Base-by-base conservation (phyloP, 78 protist species). In the Dictyostelium purpureum region DNA sequence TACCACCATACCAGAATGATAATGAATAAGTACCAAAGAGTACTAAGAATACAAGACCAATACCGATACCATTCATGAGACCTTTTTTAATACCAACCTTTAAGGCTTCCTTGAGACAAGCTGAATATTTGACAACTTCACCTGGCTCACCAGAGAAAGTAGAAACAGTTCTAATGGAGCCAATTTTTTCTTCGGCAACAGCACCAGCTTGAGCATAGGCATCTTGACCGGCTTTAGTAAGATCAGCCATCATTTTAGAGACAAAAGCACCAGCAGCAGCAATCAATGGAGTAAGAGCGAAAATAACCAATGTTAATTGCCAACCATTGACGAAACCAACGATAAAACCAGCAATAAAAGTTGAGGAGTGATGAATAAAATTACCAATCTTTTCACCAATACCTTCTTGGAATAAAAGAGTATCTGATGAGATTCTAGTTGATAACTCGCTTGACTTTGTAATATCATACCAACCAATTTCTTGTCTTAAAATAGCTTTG, bases 171-270 rank as follows among this genome's bases (percentile, higher is more conserved):
- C 97, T 92, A 66, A 96, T 79, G 2, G 78, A 31, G 6, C 87
- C 83, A 47, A 96, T 76, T 51, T 61, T 82, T 81, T 96, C 95
- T 35, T 94, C 89, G 19, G 96, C 96, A 35, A 90, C 77, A 38
- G 77, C 87, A 56, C 96, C 97, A 1, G 97, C 97, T 19, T 81
- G 63, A 18, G 95, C 95, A 57, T 90, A 94, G 38, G 89, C 79
- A 26, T 87, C 88, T 45, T 73, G 85, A 47, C 91, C 94, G 75
- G 59, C 80, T 79, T 82, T 67, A 9, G 89, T 71, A 33, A 79
- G 38, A 11, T 71, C 63, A 35, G 88, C 38, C 88, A 71, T 67
- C 79, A 91, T 59, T 57, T 69, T 69, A 5, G 81, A 37, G 94
- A 81, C 67, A 66, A 89, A 77, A 18, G 87, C 96, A 37, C 95